phyloP scores from a whole-genome alignment of 805 yeast species.

The Diddensiella caesifluorescens region DNA sequence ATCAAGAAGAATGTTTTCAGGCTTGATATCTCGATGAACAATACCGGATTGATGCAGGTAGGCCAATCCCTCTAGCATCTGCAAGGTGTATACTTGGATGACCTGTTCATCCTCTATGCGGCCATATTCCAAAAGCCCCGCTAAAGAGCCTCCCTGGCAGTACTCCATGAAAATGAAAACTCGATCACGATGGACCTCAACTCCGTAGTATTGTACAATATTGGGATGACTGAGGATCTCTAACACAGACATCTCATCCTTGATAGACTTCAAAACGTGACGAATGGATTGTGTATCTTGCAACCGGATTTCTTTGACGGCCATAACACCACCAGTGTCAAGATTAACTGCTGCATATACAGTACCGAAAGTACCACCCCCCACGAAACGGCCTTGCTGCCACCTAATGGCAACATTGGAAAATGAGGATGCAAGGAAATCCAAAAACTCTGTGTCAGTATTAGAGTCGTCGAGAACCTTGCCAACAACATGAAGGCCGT shows the following conservation, averaged over 20 bases:
- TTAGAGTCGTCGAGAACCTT: conserved; percentile 84
- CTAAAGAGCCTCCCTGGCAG: conserved; percentile 93
- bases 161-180: conserved; percentile 96
- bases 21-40: conserved; percentile 95
- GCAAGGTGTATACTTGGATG: conserved; percentile 82
- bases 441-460: conserved; percentile 79
- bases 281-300: conserved; percentile 83
- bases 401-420: conserved; percentile 89
- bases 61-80: conserved; percentile 91
- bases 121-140: conserved; percentile 81
- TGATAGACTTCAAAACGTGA: conserved; percentile 78
- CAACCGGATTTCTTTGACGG: conserved; percentile 90
- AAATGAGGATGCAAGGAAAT: conserved; percentile 81
- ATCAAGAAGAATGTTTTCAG: conserved; percentile 85
- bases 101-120: conserved; percentile 93
- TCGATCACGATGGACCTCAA: conserved; percentile 92
- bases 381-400: conserved; percentile 93
- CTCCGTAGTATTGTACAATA: conserved; percentile 93
- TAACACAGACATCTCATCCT: conserved; percentile 93
- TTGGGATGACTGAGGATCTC: conserved; percentile 96
- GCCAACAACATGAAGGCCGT: conserved; percentile 57
- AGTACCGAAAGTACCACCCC: conserved; percentile 94
- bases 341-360: conserved; percentile 89
- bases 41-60: conserved; percentile 91
- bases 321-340: conserved; percentile 94